These are phyloP conservation scores for Tolypocladium cylindrosporum DNA, from an alignment of 2,329 filamentous ascomycete genomes.

Conservation along the genomic window DNA sequence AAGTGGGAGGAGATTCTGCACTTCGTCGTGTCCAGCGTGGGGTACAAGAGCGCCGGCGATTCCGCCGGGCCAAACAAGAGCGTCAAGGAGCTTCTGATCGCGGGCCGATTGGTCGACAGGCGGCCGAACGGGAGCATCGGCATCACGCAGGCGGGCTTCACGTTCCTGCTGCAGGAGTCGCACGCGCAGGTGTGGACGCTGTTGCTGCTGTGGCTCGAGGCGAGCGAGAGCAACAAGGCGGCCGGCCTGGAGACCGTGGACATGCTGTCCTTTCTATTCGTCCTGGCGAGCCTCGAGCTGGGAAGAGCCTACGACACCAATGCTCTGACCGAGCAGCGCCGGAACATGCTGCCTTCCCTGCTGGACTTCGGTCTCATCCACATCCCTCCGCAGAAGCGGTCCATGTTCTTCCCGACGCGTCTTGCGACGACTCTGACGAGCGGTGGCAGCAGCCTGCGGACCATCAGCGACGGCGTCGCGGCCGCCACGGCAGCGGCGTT, in stretches of 20 bases:
- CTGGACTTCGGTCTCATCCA: conserved; percentile 91
- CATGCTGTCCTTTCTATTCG: conserved; percentile 91
- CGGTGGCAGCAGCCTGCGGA: conserved; percentile 67
- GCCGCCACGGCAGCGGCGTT: conserved; percentile 47
- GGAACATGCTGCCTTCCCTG: conserved; percentile 82
- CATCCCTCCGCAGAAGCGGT: conserved; percentile 44
- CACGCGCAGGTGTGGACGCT: conserved; percentile 97
- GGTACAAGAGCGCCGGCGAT: conserved; percentile 36
- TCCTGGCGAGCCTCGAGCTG: conserved; percentile 85
- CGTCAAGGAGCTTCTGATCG: conserved; percentile 75
- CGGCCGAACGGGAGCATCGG: conserved; percentile 54
- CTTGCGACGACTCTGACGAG: conserved; percentile 87
- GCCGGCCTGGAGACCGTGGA: conserved; percentile 80
- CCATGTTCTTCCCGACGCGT: conserved; percentile 78
- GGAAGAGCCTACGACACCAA: conserved; percentile 84
- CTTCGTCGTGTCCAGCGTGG: conserved; percentile 79
- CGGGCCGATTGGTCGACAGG: conserved; percentile 68
- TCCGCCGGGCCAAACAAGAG: conserved; percentile 54
- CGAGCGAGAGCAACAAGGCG: conserved; percentile 49
- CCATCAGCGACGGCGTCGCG: conserved; percentile 57
- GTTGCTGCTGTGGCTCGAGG: conserved; percentile 84
- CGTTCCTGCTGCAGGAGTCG: conserved; percentile 86
- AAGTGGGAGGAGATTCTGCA: conserved; percentile 97
- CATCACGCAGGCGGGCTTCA: conserved; percentile 91
- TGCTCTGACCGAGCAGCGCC: conserved; percentile 70